phyloP scores from a whole-genome alignment of 345 rosid species.

The Acer negundo region DNA sequence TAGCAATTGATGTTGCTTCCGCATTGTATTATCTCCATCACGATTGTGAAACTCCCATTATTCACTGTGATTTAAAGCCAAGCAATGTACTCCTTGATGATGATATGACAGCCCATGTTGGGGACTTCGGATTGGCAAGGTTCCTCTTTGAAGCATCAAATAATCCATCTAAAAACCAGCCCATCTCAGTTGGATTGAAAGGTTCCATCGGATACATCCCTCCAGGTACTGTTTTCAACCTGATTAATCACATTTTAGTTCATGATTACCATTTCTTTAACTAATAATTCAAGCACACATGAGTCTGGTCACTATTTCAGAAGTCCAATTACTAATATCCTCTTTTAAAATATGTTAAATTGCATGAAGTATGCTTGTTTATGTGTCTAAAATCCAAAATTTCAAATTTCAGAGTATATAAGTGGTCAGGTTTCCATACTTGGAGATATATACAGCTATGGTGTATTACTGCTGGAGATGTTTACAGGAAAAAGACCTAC shows the following conservation, averaged over 20 bases:
- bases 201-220: slow-evolving; percentile 38
- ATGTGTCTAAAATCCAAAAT: neutral
- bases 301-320: no score
- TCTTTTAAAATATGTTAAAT: neutral
- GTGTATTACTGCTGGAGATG: slow-evolving; percentile 34
- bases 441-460: slow-evolving; percentile 36
- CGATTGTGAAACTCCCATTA: slow-evolving; percentile 26
- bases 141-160: slow-evolving; percentile 19
- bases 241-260: neutral
- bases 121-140: slow-evolving; percentile 37
- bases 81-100: slow-evolving; percentile 33
- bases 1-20: slow-evolving; percentile 35
- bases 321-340: no score
- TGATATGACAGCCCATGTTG: slow-evolving; percentile 34
- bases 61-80: slow-evolving; percentile 40
- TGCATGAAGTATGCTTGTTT: neutral
- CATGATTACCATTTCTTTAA: neutral
- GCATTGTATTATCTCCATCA: slow-evolving; percentile 37
- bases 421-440: slow-evolving; percentile 17
- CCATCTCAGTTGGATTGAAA: slow-evolving; percentile 26
- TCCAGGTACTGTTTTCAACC: slow-evolving; percentile 26
- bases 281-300: no score
- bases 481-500: slow-evolving; percentile 39
- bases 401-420: slow-evolving; percentile 23
- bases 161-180: neutral